Evolutionary conservation across 2,329 filamentous ascomycete species (phyloP), one percentile per base, ranked within the genome.

Genomic region (Microcera coccophila): DNA sequence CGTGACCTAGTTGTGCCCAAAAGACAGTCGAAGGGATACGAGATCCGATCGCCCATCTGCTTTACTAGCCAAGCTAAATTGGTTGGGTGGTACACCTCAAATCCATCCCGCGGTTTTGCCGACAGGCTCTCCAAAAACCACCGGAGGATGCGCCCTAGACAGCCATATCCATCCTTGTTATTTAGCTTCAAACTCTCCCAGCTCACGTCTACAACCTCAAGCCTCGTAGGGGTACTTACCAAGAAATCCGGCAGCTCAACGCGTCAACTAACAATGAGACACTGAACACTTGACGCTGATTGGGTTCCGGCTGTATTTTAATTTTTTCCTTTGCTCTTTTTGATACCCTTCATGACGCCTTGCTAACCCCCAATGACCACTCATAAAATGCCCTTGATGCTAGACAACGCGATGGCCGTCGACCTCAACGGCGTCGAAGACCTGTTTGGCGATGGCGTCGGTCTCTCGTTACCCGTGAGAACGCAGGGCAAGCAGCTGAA

Each of bases 371-470:
- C 42, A 33, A 68, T 70, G 65, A 59, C 63, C 40, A 57, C 62
- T 42, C 58, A 62, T 52, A 65, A 65, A 53, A 72, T 73, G 67
- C 69, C 71, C 31, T 63, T 74, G 48, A 65, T 69, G 49, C 54
- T 69, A 49, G 64, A 67, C 32, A 62, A 60, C 43, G 18, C 67
- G 29, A 73, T 80, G 63, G 69, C 72, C 28, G 70, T 72, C 41
- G 67, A 72, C 42, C 67, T 79, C 52, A 70, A 82, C 54, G 78
- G 82, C 53, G 81, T 85, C 32, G 81, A 86, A 58, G 86, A 90
- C 60, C 73, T 90, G 24, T 90, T 90, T 62, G 85, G 83, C 28
- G 85, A 89, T 61, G 76, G 81, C 50, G 76, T 80, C 61, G 77
- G 79, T 53, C 62, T 78, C 48, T 74, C 72, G 35, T 66, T 85